phyloP scores from a whole-genome alignment of 2,329 filamentous ascomycete genomes.

The Curvularia hawaiiensis region DNA sequence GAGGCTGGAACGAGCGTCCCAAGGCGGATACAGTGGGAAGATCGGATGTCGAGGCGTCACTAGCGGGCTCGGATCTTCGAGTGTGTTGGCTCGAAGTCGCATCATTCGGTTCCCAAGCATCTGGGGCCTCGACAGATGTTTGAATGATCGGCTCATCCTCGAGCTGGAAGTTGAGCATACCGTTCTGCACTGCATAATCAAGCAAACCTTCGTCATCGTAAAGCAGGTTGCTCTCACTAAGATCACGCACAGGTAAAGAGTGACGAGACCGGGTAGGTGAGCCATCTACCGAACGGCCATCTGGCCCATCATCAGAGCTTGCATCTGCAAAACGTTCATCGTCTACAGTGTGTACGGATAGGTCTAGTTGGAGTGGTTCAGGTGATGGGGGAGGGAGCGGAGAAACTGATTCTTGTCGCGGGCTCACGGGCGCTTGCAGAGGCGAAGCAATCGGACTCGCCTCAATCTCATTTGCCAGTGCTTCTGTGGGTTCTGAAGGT shows the following conservation, averaged over 20 bases:
- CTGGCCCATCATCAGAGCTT: conserved; percentile 42
- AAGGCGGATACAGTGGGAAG: conserved; percentile 35
- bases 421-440: conserved; percentile 6
- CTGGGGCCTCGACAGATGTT: conserved; percentile 2
- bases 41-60: conserved; percentile 24
- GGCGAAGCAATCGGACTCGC: conserved; percentile 4
- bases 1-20: conserved; percentile 23
- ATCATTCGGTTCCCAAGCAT: conserved; percentile 16
- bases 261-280: conserved; percentile 16
- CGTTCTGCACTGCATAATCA: conserved; percentile 42
- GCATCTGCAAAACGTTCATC: conserved; percentile 52
- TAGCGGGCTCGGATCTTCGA: conserved; percentile 18
- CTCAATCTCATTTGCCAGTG: neutral
- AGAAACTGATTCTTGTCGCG: conserved; percentile 1
- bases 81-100: conserved; percentile 20
- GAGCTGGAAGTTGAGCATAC: conserved; percentile 36
- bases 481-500: neutral
- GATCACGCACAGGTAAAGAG: conserved; percentile 16
- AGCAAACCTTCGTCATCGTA: conserved; percentile 45
- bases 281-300: conserved; percentile 16
- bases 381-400: conserved; percentile 9
- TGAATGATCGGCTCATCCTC: conserved; percentile 20
- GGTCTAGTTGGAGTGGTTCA: conserved; percentile 20
- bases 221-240: conserved; percentile 38
- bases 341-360: conserved; percentile 43